Conservation (phyloP, 495 filamentous ascomycete genomes). For the Hapsidospora chrysogenum region DNA sequence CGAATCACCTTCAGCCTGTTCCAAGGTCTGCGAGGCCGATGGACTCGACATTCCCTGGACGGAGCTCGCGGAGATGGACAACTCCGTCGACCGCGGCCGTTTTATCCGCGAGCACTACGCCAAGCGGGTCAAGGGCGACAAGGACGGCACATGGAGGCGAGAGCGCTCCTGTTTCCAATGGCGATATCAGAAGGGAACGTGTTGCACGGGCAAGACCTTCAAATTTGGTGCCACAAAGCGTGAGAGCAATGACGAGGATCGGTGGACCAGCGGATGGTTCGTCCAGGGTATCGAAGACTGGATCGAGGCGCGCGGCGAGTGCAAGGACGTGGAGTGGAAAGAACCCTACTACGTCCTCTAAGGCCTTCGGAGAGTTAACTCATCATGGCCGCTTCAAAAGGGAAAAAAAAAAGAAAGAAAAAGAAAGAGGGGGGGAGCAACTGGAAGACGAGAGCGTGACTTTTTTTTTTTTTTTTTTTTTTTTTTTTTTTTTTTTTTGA, state of each 20-base stretch:
- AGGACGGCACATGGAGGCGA: constrained; percentile 2
- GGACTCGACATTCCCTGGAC: constrained; percentile 10
- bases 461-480: no score
- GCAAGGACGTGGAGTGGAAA: constrained; percentile 2
- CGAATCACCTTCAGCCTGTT: constrained; percentile 20
- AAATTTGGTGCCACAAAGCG: constrained; percentile 15
- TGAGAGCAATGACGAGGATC: constrained; percentile 7
- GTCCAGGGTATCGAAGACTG: constrained; percentile 19
- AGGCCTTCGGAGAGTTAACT: no score
- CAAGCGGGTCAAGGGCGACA: constrained; percentile 3
- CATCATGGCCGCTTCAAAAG: no score
- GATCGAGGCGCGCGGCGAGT: constrained; percentile 17
- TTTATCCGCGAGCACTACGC: constrained; percentile 10
- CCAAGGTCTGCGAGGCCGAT: constrained; percentile 20
- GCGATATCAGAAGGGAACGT: constrained; percentile 16
- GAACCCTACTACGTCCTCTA: constrained; percentile 1
- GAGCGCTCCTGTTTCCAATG: constrained; percentile 17
- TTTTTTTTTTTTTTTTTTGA: no score
- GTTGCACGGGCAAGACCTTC: constrained; percentile 17
- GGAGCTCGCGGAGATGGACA: constrained; percentile 7
- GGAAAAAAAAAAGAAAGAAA: no score
- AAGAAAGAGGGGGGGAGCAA: no score
- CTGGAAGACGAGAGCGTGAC: no score
- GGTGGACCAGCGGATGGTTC: constrained; percentile 17
- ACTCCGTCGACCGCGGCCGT: constrained; percentile 12